These are phyloP conservation scores for Aspergillus sp. DNA, from an alignment of 2,329 filamentous ascomycete species.

Conservation along the genomic window DNA sequence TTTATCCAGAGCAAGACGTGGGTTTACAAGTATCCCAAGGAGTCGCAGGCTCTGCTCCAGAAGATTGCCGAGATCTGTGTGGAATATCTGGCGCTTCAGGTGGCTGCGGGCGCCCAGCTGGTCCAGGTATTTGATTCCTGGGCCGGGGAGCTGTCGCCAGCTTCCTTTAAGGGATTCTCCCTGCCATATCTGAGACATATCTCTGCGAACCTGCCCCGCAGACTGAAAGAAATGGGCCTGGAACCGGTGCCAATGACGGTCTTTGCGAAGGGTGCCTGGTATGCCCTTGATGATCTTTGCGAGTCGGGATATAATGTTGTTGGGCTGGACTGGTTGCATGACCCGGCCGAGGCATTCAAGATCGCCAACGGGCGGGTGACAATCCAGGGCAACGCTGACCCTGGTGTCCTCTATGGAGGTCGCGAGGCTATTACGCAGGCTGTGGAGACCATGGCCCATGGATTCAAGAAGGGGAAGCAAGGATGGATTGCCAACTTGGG, in stretches of 20 bases:
- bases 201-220: constrained; percentile 72
- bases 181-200: constrained; percentile 86
- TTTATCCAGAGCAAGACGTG: constrained; percentile 95
- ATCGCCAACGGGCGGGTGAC: constrained; percentile 76
- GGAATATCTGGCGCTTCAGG: constrained; percentile 89
- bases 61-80: constrained; percentile 95
- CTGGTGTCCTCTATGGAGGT: constrained; percentile 85
- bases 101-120: constrained; percentile 90
- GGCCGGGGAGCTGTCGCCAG: constrained; percentile 88
- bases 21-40: constrained; percentile 85
- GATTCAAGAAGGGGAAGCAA: constrained; percentile 79
- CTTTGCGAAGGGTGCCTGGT: constrained; percentile 97
- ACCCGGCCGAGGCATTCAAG: constrained; percentile 78
- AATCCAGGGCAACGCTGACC: constrained; percentile 94
- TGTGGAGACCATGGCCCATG: constrained; percentile 82
- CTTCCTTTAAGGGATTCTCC: constrained; percentile 79
- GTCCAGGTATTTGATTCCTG: constrained; percentile 98
- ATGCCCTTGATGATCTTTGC: constrained; percentile 84
- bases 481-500: constrained; percentile 98
- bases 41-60: constrained; percentile 75
- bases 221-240: constrained; percentile 70
- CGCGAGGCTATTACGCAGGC: constrained; percentile 76
- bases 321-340: constrained; percentile 91
- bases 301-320: constrained; percentile 90
- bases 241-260: constrained; percentile 93